A percentile compares a stretch with the other conserved stretches of the same genome.
Conservation (phyloP, 805 yeast species). For the Cyberlindnera suaveolens region DNA sequence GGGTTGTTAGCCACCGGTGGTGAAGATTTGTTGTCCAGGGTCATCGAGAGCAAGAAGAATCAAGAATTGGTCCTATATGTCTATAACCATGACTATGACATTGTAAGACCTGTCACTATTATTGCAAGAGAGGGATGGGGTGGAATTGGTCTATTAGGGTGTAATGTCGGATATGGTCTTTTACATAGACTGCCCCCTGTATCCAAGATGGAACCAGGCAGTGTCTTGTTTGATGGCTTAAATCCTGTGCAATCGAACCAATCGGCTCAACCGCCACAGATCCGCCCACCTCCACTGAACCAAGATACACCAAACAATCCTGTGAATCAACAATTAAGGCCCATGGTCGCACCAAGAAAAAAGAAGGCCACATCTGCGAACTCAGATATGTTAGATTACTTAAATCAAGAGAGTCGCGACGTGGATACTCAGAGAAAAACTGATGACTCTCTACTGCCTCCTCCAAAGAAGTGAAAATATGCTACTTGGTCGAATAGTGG, state of each 20-base stretch:
- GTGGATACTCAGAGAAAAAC: conserved; percentile 28
- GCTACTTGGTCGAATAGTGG: too few species aligned
- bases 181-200: conserved; percentile 81
- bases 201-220: conserved; percentile 32
- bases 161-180: conserved; percentile 92
- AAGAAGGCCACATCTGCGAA: conserved; percentile 18
- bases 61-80: conserved; percentile 55
- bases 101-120: conserved; percentile 83
- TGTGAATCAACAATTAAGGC: not conserved
- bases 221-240: conserved; percentile 32
- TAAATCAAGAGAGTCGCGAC: conserved; percentile 37
- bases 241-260: conserved; percentile 1
- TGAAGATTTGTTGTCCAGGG: conserved; percentile 66
- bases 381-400: conserved; percentile 31
- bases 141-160: conserved; percentile 81
- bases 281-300: not conserved
- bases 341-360: conserved; percentile 12
- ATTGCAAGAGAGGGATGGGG: conserved; percentile 69
- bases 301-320: not conserved
- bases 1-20: conserved; percentile 86
- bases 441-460: conserved; percentile 28
- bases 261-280: not conserved
- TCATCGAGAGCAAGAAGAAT: conserved; percentile 47
- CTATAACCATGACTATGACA: conserved; percentile 82
- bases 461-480: conserved; percentile 22